Conservation (phyloP, 345 rosid species). For the Lumnitzera littorea region DNA sequence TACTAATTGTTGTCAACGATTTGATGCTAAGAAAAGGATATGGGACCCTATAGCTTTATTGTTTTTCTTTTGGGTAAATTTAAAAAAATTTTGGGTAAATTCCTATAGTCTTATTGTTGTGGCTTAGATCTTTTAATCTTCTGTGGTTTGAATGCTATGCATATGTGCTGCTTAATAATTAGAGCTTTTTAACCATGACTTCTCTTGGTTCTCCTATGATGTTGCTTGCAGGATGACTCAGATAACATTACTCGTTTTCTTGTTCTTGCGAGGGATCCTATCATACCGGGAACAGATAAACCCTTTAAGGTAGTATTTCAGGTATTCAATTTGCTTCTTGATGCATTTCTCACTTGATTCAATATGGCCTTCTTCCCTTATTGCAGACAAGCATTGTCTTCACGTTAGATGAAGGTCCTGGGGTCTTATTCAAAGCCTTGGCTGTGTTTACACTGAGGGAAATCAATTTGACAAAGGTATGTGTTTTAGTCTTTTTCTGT, state of each 20-base stretch:
- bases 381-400: slow-evolving; percentile 46
- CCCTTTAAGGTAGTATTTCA: slow-evolving; percentile 25
- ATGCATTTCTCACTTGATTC: neutral
- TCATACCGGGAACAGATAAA: slow-evolving; percentile 31
- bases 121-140: too few relatives aligned
- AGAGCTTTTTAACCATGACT: neutral
- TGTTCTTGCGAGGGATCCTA: slow-evolving; percentile 55
- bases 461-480: slow-evolving; percentile 45
- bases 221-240: slow-evolving; percentile 25
- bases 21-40: too few relatives aligned
- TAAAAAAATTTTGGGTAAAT: too few relatives aligned
- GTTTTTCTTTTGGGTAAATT: too few relatives aligned
- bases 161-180: too few relatives aligned
- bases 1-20: too few relatives aligned
- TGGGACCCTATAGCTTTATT: too few relatives aligned
- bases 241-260: slow-evolving; percentile 37
- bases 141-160: too few relatives aligned
- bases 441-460: slow-evolving; percentile 47
- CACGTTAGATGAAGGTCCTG: slow-evolving; percentile 49
- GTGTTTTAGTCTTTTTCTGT: neutral
- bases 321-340: neutral
- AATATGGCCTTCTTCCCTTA: slow-evolving; percentile 2
- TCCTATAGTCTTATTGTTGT: too few relatives aligned
- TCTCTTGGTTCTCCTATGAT: neutral
- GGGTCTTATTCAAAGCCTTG: slow-evolving; percentile 47